Evolutionary conservation across 441 rosid species (phyloP).

Genomic region (Erysimum pusillum): DNA sequence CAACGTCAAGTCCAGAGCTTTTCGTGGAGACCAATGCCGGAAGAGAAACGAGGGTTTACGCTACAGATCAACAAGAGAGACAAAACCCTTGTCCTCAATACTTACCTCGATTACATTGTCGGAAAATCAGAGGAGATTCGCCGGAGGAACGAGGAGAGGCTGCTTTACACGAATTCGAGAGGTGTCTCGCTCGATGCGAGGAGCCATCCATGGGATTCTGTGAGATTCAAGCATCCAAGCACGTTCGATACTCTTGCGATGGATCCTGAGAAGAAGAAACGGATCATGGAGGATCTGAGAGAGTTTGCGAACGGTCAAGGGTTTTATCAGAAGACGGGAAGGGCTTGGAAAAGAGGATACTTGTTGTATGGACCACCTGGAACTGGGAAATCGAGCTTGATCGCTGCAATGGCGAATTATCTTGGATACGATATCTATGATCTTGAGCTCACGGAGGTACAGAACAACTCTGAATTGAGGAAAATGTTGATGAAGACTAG

Average conservation of each 20-base stretch:
- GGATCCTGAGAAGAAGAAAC: constrained; percentile 68
- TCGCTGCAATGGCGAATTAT: constrained; percentile 86
- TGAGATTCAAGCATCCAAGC: constrained; percentile 90
- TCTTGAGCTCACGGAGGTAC: constrained; percentile 79
- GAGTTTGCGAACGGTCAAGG: constrained; percentile 69
- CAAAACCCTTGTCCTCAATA: constrained; percentile 62
- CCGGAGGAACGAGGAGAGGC: constrained; percentile 70
- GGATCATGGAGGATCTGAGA: constrained; percentile 69
- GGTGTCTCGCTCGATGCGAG: constrained; percentile 85
- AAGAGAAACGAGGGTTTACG: constrained; percentile 89
- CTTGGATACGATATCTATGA: constrained; percentile 80
- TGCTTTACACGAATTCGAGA: constrained; percentile 81
- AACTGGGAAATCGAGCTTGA: constrained; percentile 84
- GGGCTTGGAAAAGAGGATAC: constrained; percentile 89
- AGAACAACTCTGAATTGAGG: constrained; percentile 75
- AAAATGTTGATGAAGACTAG: constrained; percentile 83
- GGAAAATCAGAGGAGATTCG: constrained; percentile 75
- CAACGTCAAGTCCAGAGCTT: constrained; percentile 77
- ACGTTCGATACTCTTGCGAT: constrained; percentile 89
- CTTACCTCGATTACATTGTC: constrained; percentile 80
- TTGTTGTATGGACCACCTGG: constrained; percentile 85
- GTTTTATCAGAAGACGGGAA: constrained; percentile 81
- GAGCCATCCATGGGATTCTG: constrained; percentile 96
- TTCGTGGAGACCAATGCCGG: constrained; percentile 90
- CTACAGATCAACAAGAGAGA: constrained; percentile 71